phyloP scores from a whole-genome alignment of 352 stramenopile genomes.

The Phytophthora pistaciae region DNA sequence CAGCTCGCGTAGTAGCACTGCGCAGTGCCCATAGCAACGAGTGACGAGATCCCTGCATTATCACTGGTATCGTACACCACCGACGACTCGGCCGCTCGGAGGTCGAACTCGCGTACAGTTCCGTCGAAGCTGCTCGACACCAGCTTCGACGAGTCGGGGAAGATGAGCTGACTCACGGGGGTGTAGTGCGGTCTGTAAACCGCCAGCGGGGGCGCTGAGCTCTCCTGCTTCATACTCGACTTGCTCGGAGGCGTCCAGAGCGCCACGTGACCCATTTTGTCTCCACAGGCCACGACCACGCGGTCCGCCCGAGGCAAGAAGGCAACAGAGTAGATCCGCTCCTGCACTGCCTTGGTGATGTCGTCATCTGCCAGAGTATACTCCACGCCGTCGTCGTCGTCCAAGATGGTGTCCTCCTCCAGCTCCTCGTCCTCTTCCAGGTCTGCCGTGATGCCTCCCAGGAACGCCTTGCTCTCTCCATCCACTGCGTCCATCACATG shows the following conservation, averaged over 20 bases:
- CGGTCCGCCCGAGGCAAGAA: constrained; percentile 76
- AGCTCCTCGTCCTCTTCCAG: constrained; percentile 43
- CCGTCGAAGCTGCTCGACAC: constrained; percentile 81
- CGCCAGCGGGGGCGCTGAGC: constrained; percentile 34
- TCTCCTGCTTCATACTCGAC: constrained; percentile 25
- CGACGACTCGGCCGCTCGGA: constrained; percentile 59
- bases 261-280: constrained; percentile 81
- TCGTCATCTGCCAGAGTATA: constrained; percentile 64
- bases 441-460: constrained; percentile 45
- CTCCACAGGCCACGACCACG: constrained; percentile 70
- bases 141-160: constrained; percentile 64
- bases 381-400: constrained; percentile 46
- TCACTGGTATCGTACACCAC: constrained; percentile 61
- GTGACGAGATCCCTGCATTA: constrained; percentile 65
- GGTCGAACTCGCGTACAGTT: constrained; percentile 72
- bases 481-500: constrained; percentile 40
- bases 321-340: constrained; percentile 82
- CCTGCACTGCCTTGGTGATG: constrained; percentile 76
- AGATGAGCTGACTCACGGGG: constrained; percentile 76
- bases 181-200: constrained; percentile 75
- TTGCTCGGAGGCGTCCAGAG: constrained; percentile 60
- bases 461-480: constrained; percentile 46
- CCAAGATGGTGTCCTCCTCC: constrained; percentile 43
- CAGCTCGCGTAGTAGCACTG: constrained; percentile 62
- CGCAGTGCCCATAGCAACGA: constrained; percentile 39